Base-by-base conservation (phyloP, 176 grass and related monocot species). In the Calamus simplicifolius region DNA sequence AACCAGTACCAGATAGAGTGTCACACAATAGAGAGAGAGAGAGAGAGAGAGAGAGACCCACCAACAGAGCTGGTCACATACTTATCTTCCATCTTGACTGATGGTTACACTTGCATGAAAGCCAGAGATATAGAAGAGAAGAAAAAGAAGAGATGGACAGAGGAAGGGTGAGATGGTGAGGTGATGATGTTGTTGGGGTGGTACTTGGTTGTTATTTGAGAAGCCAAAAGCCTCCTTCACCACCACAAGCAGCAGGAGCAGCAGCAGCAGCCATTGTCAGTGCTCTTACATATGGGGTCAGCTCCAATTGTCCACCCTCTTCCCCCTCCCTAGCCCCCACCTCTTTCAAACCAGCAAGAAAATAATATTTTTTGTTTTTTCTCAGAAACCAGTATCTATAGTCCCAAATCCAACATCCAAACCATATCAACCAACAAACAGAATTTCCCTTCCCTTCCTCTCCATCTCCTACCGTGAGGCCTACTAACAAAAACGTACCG, bases 101-200 rank as follows among this genome's bases (percentile, higher is more conserved):
- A 80, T 79, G 81, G 66, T 68, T 81, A 88, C 92, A 83, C 84
- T 92, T 92, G 84, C 81, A 91, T 96, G 38, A 85, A 85, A 90
- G 80, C 80, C 74, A 87, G 74, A 81, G 75, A 86, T 71, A 79
- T 79, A 69, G 62, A 69, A 89, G 71, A 76, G 64, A 57, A 54
- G 66, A 52, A 18, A 43, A 28, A 62, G 63, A 50, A 52, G 25
- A 54, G 58, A 70, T 51, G 53, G 59, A 63, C 58, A 59, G 27
- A 71, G 50, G 50, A 59, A 28, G 56, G 35, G 35, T 43, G 35
- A 43, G 35, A 43, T 69, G 68, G 56, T 50, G 56, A 50, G 55
- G 56, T 70, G 55, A 71, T 52, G 48, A 56, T 59, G 35, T 29
- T 71, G 25, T 50, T 55, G 63, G 58, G 64, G 67, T 76, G 77